Evolutionary conservation across 495 filamentous ascomycete species (phyloP), one percentile per base, ranked within the genome.

Genomic region (Neurospora tetraspora): DNA sequence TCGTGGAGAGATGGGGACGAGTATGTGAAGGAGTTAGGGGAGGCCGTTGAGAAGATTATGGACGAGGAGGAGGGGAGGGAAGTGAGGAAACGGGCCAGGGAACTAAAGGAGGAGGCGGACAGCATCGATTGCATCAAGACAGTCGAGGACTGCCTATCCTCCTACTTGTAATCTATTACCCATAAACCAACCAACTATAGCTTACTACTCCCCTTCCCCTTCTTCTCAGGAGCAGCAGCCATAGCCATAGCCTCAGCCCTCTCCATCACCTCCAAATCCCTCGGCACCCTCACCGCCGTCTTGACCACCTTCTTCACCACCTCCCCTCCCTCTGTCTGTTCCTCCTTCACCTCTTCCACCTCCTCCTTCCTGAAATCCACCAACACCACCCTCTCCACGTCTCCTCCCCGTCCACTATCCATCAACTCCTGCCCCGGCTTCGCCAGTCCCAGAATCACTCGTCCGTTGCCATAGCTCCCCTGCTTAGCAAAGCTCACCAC

Each of bases 361-460:
- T 85, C 85, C 2, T 84, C 87, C 76, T 88, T 89, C 39, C 77
- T 77, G 76, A 94, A 92, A 38, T 82, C 82, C 37, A 95, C 89
- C 70, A 93, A 76, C 43, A 97, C 87, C 31, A 94, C 91, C 75
- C 91, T 86, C 71, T 94, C 90, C 73, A 78, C 82, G 74, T 96
- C 91, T 4, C 94, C 95, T 39, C 83, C 88, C 76, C 88, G 85
- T 6, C 80, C 86, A 12, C 82, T 86, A 1, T 82, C 89, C 75
- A 86, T 84, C 34, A 96, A 78, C 78, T 97, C 94, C 45, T 82
- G 85, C 0, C 93, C 93, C 1, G 93, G 89, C 75, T 89, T 86
- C 73, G 92, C 88, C 59, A 98, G 78, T 0, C 82, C 89, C 69
- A 97, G 78, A 18, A 94, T 88, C 18, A 87, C 77, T 71, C 89